Conservation (phyloP, 306 rosid species). For the Pterocarpus macrocarpus region DNA sequence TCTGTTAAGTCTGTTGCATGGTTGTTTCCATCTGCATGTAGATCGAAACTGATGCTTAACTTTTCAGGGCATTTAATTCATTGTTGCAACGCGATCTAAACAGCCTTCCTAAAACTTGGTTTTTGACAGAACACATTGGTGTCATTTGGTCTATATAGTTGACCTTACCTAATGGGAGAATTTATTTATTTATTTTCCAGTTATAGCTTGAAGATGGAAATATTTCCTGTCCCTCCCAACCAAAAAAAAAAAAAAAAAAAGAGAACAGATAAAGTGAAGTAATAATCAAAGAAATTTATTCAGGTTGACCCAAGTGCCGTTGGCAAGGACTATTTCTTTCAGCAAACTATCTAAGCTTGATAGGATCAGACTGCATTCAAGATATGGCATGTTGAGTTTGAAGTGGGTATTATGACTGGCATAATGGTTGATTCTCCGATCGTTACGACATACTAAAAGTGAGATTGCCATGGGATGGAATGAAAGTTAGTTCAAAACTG, state of each 20-base stretch:
- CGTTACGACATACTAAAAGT: conserved; percentile 17
- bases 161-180: not conserved
- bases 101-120: not conserved
- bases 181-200: conserved; percentile 12
- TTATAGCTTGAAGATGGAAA: conserved; percentile 14
- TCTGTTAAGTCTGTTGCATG: conserved; percentile 35
- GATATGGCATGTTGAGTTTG: conserved; percentile 37
- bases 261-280: not conserved
- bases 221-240: not conserved
- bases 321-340: conserved; percentile 6
- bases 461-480: conserved; percentile 3
- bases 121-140: not conserved
- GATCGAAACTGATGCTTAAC: conserved; percentile 30
- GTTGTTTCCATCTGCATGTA: conserved; percentile 29
- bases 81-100: not conserved
- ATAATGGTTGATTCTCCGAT: conserved; percentile 22
- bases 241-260: not conserved
- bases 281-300: conserved; percentile 10
- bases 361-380: conserved; percentile 42
- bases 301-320: conserved; percentile 2
- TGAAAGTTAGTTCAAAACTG: conserved; percentile 38
- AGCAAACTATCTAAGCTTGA: conserved; percentile 39
- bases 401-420: conserved; percentile 31
- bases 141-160: conserved; percentile 3
- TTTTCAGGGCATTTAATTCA: conserved; percentile 3